Percentiles rank a stretch among this genome's conserved stretches.
Conservation (phyloP, 177 flowering plant species). For the Vitis hybrid region DNA sequence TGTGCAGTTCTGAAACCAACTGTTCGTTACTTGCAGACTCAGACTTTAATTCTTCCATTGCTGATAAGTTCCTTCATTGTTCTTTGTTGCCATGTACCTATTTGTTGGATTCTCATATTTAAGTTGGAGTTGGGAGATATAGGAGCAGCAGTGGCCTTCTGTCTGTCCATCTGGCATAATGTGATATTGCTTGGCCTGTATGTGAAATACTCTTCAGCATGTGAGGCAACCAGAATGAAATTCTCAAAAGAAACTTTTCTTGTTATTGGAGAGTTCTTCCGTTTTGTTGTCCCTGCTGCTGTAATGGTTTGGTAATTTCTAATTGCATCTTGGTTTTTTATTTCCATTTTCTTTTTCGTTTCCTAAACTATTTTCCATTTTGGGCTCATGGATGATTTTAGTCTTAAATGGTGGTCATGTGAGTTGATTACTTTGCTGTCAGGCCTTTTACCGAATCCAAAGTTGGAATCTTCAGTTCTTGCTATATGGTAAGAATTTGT, state of each 20-base stretch:
- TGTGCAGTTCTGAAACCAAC: constrained; percentile 22
- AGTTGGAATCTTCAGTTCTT: constrained; percentile 33
- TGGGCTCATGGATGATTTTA: not conserved
- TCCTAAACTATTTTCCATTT: not conserved
- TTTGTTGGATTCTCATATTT: constrained; percentile 25
- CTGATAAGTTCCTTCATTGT: constrained; percentile 13
- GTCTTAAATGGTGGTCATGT: constrained; percentile 35
- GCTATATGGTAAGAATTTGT: constrained; percentile 2
- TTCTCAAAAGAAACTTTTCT: constrained; percentile 9
- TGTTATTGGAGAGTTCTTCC: constrained; percentile 22
- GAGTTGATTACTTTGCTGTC: constrained; percentile 33
- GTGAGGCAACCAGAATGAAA: constrained; percentile 9
- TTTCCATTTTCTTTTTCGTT: not conserved
- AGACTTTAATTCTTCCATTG: constrained; percentile 26
- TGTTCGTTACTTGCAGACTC: constrained; percentile 21
- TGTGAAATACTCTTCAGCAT: constrained; percentile 19
- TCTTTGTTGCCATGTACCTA: constrained; percentile 16
- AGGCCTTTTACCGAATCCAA: constrained; percentile 35
- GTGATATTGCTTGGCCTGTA: constrained; percentile 19
- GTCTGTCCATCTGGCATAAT: constrained; percentile 25
- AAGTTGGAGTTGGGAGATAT: constrained; percentile 10
- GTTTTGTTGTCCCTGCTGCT: constrained; percentile 31
- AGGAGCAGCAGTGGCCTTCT: constrained; percentile 27
- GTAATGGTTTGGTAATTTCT: constrained; percentile 32
- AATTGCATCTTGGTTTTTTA: not conserved